Base-by-base conservation (phyloP, 768 basidiomycete species). In the Pulveroboletus ravenelii region DNA sequence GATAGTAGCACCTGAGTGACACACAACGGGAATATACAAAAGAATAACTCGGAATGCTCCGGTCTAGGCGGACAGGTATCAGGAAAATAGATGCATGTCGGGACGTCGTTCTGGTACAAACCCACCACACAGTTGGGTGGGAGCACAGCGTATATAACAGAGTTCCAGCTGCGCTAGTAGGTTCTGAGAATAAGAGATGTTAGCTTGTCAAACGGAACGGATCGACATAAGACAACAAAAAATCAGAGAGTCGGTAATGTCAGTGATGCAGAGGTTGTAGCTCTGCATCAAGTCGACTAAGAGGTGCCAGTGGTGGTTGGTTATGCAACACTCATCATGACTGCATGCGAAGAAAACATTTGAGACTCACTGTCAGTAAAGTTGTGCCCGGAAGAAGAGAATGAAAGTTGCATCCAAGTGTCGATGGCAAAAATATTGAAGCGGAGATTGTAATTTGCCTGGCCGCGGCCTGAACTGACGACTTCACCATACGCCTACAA, bases 271-370 rank as follows among this genome's bases (percentile, higher is more conserved):
- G 35, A 35, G 15, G 5, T 0, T n/a, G 35, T 36, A 8, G n/a
- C n/a, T 9, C n/a, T 36, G 35, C n/a, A 36, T 36, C 35, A 36
- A n/a, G 35, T 35, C 35, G 35, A 35, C 35, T 35, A 35, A 35
- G 35, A 35, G 35, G 15, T 35, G 86, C 88, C 87, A 90, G 80
- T 78, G 47, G 63, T 70, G 75, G 77, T 77, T 80, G 84, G 71
- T 62, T 63, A 65, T 75, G 79, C 86, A 87, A 89, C 87, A 78
- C 88, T 90, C 88, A 78, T 90, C 88, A 80, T 78, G 61, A 57
- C 35, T 44, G 47, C 17, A n/a, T 4, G 9, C 23, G 8, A 23
- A 25, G 13, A 50, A 3, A 57, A 44, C 10, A 17, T 8, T 2
- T 34, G n/a, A 23, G 8, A 66, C 63, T 64, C 40, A 64, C 62